Conservation (phyloP, 179 eudicot species). For the Spergularia azorica region DNA sequence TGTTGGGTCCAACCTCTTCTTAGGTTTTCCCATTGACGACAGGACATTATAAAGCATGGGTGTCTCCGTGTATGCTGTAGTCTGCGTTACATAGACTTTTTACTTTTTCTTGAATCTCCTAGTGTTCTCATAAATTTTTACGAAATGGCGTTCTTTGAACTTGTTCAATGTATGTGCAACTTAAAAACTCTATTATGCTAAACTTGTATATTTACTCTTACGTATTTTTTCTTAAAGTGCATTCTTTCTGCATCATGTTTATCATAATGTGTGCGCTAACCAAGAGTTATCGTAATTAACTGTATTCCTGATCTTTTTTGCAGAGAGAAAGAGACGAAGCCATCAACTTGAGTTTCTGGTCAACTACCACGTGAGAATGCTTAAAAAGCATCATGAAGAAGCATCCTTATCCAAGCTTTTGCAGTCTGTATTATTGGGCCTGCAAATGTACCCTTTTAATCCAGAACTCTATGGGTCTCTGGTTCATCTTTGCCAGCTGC, state of each 20-base stretch:
- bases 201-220: no score
- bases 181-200: not conserved
- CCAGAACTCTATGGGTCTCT: conserved; percentile 61
- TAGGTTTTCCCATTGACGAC: no score
- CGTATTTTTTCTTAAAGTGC: not conserved
- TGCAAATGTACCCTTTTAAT: conserved; percentile 76
- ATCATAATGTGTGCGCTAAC: not conserved
- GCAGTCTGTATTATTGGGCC: conserved; percentile 63
- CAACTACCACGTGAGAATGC: conserved; percentile 65
- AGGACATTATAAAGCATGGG: no score
- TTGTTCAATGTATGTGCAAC: conserved; percentile 7
- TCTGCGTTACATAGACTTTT: no score
- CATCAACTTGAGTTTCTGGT: conserved; percentile 65
- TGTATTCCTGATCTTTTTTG: conserved; percentile 21
- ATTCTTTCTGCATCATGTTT: not conserved
- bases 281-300: not conserved
- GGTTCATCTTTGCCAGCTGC: conserved; percentile 58
- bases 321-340: conserved; percentile 82
- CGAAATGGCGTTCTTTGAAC: not conserved
- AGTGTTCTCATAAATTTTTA: not conserved
- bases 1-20: no score
- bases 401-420: conserved; percentile 52
- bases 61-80: no score
- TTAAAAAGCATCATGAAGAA: conserved; percentile 58
- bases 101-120: not conserved